Base-by-base conservation (phyloP, 2,329 filamentous ascomycete genomes). In the Colletotrichum sp. region DNA sequence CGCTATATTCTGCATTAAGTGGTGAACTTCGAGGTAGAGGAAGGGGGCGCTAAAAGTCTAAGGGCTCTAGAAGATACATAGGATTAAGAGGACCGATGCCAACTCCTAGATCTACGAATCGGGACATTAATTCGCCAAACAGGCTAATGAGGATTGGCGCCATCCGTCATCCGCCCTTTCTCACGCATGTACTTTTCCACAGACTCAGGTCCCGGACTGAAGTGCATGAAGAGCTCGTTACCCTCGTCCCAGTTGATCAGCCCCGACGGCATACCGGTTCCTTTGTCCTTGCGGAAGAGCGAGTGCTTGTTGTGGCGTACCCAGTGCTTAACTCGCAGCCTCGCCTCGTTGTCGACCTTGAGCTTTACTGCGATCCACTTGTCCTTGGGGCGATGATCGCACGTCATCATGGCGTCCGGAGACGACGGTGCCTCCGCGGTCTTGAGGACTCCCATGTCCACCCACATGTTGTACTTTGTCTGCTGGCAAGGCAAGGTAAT, bases 321-420 rank as follows among this genome's bases (percentile, higher is more conserved):
- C 80, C 84, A 86, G 4, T 86, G 85, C 61, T 83, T 86, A 21
- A 91, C 67, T 21, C 92, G 84, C 59, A 87, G 87, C 32, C 86
- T 83, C 77, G 91, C 88, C 78, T 94, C 91, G 79, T 93, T 87
- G 28, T 87, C 86, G 55, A 94, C 90, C 78, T 87, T 89, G 66
- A 93, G 84, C 60, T 89, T 84, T 60, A 89, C 86, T 0, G 90
- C 92, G 43, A 90, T 90, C 85, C 87, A 93, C 80, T 91, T 91
- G 24, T 91, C 86, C 28, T 89, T 84, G 0, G 92, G 92, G 63
- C 86, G 87, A 77, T 92, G 87, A 67, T 89, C 88, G 18, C 84
- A 83, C 18, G 89, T 89, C 34, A 92, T 81, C 14, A 88, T 82
- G 18, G 82, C 82, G 9, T 89, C 86, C 2, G 84, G 80, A 30